These are phyloP conservation scores for Penicillium decumbens DNA, from an alignment of 2,329 filamentous ascomycete genomes.

Conservation along the genomic window DNA sequence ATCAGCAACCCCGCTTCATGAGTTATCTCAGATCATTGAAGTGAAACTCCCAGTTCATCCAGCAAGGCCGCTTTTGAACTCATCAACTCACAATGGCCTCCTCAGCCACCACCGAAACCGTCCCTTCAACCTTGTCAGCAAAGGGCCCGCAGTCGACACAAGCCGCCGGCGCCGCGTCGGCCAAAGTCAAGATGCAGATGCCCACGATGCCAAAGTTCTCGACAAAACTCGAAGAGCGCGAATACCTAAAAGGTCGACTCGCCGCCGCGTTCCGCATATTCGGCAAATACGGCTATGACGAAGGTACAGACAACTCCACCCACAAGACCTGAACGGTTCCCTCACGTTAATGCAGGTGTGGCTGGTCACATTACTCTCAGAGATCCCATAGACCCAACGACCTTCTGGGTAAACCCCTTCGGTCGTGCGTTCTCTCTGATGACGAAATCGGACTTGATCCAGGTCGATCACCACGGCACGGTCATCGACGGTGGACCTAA, in stretches of 20 bases:
- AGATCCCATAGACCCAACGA: constrained; percentile 56
- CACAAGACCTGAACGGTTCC: not conserved
- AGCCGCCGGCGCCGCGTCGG: constrained; percentile 20
- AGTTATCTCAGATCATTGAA: not conserved
- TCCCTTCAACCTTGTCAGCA: constrained; percentile 10
- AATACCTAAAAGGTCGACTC: constrained; percentile 53
- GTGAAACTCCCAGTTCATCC: not conserved
- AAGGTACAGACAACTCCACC: constrained; percentile 29
- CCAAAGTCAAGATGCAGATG: constrained; percentile 33
- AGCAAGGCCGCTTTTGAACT: not conserved
- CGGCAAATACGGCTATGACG: constrained; percentile 54
- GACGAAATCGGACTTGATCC: constrained; percentile 63
- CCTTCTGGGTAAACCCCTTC: constrained; percentile 66
- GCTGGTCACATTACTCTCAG: constrained; percentile 61
- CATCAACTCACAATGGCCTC: constrained; percentile 24
- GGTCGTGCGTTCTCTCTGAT: constrained; percentile 60
- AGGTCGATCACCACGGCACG: constrained; percentile 57
- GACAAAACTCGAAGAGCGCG: constrained; percentile 46
- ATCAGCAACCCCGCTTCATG: not conserved
- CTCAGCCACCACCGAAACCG: constrained; percentile 27
- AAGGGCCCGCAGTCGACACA: constrained; percentile 23
- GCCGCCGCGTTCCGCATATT: constrained; percentile 57
- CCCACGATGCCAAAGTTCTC: constrained; percentile 37
- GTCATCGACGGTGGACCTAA: constrained; percentile 59
- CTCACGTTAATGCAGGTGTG: constrained; percentile 42